These are phyloP conservation scores for Phytophthora kernoviae DNA, from an alignment of 352 stramenopile species.

Conservation along the genomic window DNA sequence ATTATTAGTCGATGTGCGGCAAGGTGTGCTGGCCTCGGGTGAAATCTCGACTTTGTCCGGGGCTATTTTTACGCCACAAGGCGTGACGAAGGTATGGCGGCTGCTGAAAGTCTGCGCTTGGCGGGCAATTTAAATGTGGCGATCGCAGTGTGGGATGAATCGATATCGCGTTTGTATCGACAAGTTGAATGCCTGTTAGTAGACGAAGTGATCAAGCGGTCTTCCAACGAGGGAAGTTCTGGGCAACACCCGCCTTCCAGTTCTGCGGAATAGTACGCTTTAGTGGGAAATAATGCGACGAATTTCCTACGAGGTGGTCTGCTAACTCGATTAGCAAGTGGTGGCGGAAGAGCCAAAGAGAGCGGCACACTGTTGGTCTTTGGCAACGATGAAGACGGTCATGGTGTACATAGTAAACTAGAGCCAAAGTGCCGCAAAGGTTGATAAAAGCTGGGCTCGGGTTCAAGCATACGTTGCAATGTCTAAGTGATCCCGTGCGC, in stretches of 20 bases:
- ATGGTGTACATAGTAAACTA: no score
- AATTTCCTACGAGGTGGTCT: not conserved
- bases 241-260: not conserved
- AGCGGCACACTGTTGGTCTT: no score
- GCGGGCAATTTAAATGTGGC: not conserved
- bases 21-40: not conserved
- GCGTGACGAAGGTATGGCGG: not conserved
- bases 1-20: not conserved
- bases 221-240: not conserved
- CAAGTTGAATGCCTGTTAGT: not conserved
- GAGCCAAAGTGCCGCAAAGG: no score
- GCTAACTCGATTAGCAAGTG: not conserved
- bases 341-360: no score
- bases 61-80: not conserved
- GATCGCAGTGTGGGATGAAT: constrained; percentile 2
- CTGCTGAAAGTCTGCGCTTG: not conserved
- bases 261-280: not conserved
- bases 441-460: no score
- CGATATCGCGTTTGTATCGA: not conserved
- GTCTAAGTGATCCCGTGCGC: no score
- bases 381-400: no score
- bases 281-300: no score
- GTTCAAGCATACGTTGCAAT: no score
- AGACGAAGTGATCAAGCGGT: not conserved
- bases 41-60: not conserved